A percentile compares a stretch with the other conserved stretches of the same genome.
Evolutionary conservation across 2,329 filamentous ascomycete genomes (phyloP).

Genomic region (Cryphonectria naterciae): DNA sequence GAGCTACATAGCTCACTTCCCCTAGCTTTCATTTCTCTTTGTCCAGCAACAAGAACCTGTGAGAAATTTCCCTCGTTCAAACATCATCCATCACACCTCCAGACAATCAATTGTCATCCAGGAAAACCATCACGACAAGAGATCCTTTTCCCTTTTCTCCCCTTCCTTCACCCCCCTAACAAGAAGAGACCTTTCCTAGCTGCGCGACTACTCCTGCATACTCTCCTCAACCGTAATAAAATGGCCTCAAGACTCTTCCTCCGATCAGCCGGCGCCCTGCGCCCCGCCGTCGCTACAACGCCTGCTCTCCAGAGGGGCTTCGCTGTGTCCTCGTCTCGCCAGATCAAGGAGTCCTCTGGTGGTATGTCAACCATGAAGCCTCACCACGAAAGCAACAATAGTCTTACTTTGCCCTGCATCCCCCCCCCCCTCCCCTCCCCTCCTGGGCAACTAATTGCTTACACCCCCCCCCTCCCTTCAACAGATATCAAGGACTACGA

Average conservation of each 20-base stretch:
- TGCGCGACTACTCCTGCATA: not conserved
- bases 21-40: conserved; percentile 12
- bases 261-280: conserved; percentile 23
- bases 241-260: conserved; percentile 27
- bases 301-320: conserved; percentile 22
- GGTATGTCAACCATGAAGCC: conserved; percentile 11
- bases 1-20: not conserved
- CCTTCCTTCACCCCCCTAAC: not conserved
- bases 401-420: not conserved
- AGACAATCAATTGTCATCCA: conserved; percentile 1
- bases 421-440: not conserved
- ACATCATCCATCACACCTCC: not conserved
- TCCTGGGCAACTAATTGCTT: not conserved
- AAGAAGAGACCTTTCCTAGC: not conserved
- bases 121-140: not conserved
- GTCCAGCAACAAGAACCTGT: not conserved
- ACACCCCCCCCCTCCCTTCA: conserved; percentile 1
- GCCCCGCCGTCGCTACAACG: conserved; percentile 11
- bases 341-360: conserved; percentile 29
- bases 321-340: conserved; percentile 22
- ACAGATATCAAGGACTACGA: conserved; percentile 48
- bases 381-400: not conserved
- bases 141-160: not conserved
- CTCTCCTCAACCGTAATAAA: not conserved
- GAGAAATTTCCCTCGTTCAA: not conserved